Conservation (phyloP, 495 filamentous ascomycete species). For the Neohortaea acidophila region DNA sequence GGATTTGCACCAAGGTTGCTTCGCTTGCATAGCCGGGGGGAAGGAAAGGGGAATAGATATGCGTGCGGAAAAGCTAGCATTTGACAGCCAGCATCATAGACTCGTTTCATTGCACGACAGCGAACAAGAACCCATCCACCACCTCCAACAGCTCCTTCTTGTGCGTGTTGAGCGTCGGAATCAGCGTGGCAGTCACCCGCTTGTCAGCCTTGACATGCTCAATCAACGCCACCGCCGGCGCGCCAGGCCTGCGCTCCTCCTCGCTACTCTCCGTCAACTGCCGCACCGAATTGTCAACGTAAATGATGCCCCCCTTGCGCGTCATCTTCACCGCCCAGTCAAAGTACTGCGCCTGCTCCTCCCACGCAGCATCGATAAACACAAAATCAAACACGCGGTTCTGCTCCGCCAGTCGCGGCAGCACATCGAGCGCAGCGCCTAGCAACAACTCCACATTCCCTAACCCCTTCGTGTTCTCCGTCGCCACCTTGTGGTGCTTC, state of each 20-base stretch:
- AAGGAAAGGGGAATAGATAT: not conserved
- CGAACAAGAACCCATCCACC: conserved; percentile 15
- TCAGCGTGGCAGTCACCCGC: conserved; percentile 32
- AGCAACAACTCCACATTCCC: conserved; percentile 32
- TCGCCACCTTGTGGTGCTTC: conserved; percentile 29
- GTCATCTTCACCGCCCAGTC: conserved; percentile 30
- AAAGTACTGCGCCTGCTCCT: conserved; percentile 36
- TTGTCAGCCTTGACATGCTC: conserved; percentile 32
- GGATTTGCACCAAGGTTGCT: conserved; percentile 27
- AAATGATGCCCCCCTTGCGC: conserved; percentile 27
- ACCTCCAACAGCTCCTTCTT: conserved; percentile 10
- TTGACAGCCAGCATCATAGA: too few relatives aligned
- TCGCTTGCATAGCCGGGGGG: not conserved
- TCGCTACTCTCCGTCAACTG: conserved; percentile 20
- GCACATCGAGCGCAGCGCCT: conserved; percentile 32
- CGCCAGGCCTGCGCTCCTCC: conserved; percentile 4
- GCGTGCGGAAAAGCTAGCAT: too few relatives aligned
- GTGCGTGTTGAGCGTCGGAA: conserved; percentile 31
- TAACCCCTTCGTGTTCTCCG: conserved; percentile 28
- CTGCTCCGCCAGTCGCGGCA: conserved; percentile 29
- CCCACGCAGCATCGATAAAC: conserved; percentile 38
- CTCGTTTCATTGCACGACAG: conserved; percentile 6
- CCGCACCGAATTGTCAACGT: conserved; percentile 37
- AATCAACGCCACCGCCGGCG: conserved; percentile 15
- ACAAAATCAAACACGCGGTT: conserved; percentile 34